Percentiles rank a stretch among this genome's conserved stretches.
phyloP scores from a whole-genome alignment of 257 asterid species.

The Solanum arcanum region DNA sequence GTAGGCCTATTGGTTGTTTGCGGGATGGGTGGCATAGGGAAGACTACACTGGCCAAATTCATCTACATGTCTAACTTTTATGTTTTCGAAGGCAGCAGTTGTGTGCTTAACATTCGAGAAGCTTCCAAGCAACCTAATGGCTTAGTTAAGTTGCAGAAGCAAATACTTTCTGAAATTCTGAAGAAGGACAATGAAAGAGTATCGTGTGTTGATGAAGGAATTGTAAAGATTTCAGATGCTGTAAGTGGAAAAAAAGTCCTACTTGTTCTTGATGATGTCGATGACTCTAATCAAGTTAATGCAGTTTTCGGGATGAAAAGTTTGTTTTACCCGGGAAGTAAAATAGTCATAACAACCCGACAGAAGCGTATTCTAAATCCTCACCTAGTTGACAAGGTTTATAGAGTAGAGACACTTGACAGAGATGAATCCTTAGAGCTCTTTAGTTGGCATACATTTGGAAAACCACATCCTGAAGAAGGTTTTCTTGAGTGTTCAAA shows the following conservation, averaged over 20 bases:
- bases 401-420: not conserved
- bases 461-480: not conserved
- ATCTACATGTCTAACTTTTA: conserved; percentile 1
- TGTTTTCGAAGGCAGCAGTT: conserved; percentile 5
- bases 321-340: conserved; percentile 4
- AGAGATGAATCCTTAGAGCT: not conserved
- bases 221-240: not conserved
- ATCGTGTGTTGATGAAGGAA: conserved; percentile 9
- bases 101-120: conserved; percentile 7
- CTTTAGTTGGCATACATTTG: not conserved
- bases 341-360: not conserved
- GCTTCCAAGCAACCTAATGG: not conserved
- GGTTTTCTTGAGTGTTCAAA: not conserved
- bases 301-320: conserved; percentile 3
- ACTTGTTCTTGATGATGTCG: conserved; percentile 18
- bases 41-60: conserved; percentile 12
- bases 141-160: conserved; percentile 3
- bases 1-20: not conserved
- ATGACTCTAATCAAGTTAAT: conserved; percentile 5
- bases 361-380: not conserved
- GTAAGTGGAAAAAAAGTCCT: conserved; percentile 2
- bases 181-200: not conserved
- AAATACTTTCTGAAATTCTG: conserved; percentile 4
- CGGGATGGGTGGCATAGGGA: conserved; percentile 10
- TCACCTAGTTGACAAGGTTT: not conserved